Evolutionary conservation across 768 basidiomycete species (phyloP), one percentile per base, ranked within the genome.

Genomic region (Tricholoma saponaceum): DNA sequence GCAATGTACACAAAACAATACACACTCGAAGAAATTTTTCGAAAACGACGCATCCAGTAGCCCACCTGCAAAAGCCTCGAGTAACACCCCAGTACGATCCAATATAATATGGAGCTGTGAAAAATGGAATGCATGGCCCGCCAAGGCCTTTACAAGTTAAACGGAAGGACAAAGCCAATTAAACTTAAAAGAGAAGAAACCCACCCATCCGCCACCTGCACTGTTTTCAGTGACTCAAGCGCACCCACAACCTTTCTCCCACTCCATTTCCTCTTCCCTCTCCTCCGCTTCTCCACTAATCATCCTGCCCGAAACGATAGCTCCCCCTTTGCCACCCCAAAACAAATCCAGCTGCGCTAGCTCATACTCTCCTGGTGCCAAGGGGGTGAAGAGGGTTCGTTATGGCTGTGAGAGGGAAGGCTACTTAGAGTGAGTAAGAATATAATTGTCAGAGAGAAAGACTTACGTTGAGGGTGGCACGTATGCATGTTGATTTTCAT

Each of bases 401-500:
- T 98, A 23, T 2, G 32, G 22, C 52, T 54, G 22, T 23, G 41
- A 22, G 52, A 12, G 32, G 32, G 35, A 12, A 9, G 20, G 16
- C 25, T 25, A 23, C 51, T 20, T 22, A 46, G 43, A 16, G 20
- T 53, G 54, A 14, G 18, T 18, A 30, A 14, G 26, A 25, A 35
- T 55, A 94, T 37, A 85, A 77, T 13, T 83, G 77, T 0, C 14
- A 52, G 18, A 43, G 4, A 23, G 50, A 30, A 18, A 55, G 52
- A 71, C 85, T 50, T 62, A 92, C 92, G 62, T 86, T 92, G 4
- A 86, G 76, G 6, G 94, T 92, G 6, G 90, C 84, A 23, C 84
- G 84, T 41, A 83, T 81, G 68, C 95, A 98, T 1, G 87, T 83
- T 16, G 84, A 77, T 74, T 97, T 97, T 97, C 97, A 99, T 5